These are phyloP conservation scores for Solanum paucissectum DNA, from an alignment of 257 asterid genomes.

Conservation along the genomic window DNA sequence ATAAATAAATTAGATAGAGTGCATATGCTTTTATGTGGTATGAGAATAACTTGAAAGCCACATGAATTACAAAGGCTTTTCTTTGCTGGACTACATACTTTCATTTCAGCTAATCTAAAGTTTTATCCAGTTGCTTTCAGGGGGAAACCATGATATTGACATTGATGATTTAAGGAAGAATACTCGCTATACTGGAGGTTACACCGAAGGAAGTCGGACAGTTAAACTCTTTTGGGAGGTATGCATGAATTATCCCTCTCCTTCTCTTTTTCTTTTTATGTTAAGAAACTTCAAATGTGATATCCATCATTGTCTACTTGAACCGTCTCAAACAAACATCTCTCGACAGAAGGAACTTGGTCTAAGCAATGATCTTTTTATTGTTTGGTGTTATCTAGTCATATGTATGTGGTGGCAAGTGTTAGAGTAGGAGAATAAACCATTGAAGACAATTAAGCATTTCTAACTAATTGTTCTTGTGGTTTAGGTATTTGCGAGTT, in stretches of 20 bases:
- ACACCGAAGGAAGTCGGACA: conserved; percentile 75
- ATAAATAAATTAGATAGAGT: background rate
- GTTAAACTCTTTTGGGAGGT: conserved; percentile 98
- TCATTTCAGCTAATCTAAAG: background rate
- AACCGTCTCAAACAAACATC: background rate
- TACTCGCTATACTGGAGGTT: conserved; percentile 91
- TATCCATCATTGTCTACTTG: background rate
- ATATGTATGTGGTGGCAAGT: background rate
- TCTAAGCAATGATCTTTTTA: background rate
- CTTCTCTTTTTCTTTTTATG: background rate
- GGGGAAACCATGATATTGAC: conserved; percentile 89
- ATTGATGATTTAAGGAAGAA: conserved; percentile 73
- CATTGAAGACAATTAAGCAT: background rate
- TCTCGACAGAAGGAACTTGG: background rate
- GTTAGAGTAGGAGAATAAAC: background rate
- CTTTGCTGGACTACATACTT: background rate
- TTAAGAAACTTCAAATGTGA: background rate
- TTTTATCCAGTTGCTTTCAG: conserved; percentile 66
- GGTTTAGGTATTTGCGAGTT: conserved; percentile 58
- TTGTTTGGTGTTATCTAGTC: background rate
- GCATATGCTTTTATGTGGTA: background rate
- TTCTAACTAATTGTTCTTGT: conserved; percentile 2
- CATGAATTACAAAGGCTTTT: background rate
- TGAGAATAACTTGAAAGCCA: background rate
- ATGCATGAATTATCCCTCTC: conserved; percentile 6